Evolutionary conservation across 1,139 yeast species (phyloP), one percentile per base, ranked within the genome.

Genomic region (Wickerhamomyces sp.): DNA sequence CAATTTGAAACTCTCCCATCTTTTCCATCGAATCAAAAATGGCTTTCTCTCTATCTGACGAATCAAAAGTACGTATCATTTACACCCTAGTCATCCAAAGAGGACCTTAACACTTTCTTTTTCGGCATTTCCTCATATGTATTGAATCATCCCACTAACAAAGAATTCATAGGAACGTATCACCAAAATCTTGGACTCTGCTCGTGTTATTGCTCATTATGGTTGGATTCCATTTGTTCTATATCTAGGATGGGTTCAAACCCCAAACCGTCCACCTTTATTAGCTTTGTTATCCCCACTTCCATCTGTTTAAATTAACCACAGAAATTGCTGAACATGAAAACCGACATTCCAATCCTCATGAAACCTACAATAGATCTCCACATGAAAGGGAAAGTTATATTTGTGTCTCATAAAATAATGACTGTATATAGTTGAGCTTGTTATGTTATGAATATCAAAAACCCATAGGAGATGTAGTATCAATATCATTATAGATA

Each of bases 221-320:
- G 97, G 98, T 39, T 93, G 95, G 87, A 84, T 93, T 60, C 99
- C 99, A 50, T 86, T 93, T 63, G 84, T 93, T 55, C 75, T 93
- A 62, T 93, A 93, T 73, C 74, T 93, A 62, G 98, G 96, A 39
- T 91, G 96, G 96, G 74, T 87, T 51, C 81, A 87, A 58, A 81
- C 94, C 53, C 76, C 89, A 48, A 86, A 84, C 67, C 87, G 84
- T 69, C 98, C 98, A 54, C 81, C 83, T 55, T 72, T 90, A 62
- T 75, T 91, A 69, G 80, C 79, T 40, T 52, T 70, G 44, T 60
- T 70, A 44, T 68, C 74, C 14, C 75, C 75, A 47, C 59, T 87
- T 62, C 95, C 95, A 66, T 79, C 89, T 57, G 85, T 84, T 61
- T 84, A 74, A 52, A 13, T 15, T 18, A 5, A 18, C 5, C 23